Conservation (phyloP, 768 basidiomycete genomes). For the Piloderma croceum region DNA sequence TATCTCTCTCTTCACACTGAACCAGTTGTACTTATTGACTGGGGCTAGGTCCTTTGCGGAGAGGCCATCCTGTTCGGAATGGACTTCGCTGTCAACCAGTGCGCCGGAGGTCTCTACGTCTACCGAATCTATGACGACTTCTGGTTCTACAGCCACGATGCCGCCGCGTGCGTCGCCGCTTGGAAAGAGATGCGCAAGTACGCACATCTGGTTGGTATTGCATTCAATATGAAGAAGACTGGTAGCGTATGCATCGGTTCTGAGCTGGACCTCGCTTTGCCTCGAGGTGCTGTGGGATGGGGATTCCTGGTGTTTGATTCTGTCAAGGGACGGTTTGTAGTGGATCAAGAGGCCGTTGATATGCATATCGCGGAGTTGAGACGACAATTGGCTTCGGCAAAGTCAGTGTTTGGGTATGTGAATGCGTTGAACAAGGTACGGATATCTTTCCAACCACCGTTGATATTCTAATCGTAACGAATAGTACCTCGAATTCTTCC, state of each 20-base stretch:
- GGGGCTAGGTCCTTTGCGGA: conserved; percentile 36
- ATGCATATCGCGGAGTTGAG: conserved; percentile 33
- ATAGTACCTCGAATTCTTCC: conserved; percentile 35
- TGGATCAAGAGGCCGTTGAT: conserved; percentile 33
- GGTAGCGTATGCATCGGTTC: conserved; percentile 21
- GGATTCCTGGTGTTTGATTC: conserved; percentile 36
- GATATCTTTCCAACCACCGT: no score
- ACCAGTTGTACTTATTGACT: no score
- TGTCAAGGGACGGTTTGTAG: conserved; percentile 24
- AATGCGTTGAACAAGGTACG: conserved; percentile 36
- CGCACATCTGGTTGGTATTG: conserved; percentile 34
- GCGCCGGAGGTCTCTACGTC: conserved; percentile 36
- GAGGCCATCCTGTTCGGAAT: conserved; percentile 39
- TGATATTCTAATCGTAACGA: no score
- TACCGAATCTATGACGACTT: conserved; percentile 44
- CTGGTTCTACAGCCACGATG: conserved; percentile 36
- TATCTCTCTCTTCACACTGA: no score
- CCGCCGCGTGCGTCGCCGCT: conserved; percentile 27
- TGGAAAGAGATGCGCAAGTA: conserved; percentile 41
- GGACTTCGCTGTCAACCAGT: conserved; percentile 45
- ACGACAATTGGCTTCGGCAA: conserved; percentile 30
- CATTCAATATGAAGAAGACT: conserved; percentile 38
- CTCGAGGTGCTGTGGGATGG: conserved; percentile 34
- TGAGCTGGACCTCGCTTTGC: conserved; percentile 15
- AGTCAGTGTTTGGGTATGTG: conserved; percentile 35